These are phyloP conservation scores for Gaillardinia entomophila DNA, from an alignment of 805 yeast genomes.

Conservation along the genomic window DNA sequence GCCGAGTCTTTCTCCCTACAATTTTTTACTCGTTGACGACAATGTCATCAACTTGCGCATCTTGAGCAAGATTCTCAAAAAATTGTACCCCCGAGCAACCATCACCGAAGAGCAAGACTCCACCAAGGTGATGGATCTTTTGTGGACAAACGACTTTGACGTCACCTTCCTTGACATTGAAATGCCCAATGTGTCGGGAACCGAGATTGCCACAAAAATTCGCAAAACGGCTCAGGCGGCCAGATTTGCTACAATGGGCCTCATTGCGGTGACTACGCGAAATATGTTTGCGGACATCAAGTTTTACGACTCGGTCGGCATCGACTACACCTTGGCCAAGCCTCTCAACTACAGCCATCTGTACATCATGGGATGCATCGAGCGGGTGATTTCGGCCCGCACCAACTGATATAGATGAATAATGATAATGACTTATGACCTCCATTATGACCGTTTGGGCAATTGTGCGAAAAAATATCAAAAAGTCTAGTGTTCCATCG, in stretches of 20 bases:
- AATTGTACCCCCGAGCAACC: conserved; percentile 27
- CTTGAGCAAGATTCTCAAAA: conserved; percentile 22
- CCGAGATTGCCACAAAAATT: conserved; percentile 24
- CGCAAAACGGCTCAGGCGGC: conserved; percentile 2
- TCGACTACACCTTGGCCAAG: conserved; percentile 36
- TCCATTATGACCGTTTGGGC: no score
- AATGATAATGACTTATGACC: no score
- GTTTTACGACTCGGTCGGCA: conserved; percentile 27
- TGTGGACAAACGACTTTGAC: conserved; percentile 16
- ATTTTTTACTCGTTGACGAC: conserved; percentile 34
- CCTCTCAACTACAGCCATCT: conserved; percentile 23
- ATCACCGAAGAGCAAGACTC: conserved; percentile 25
- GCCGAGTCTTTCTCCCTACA: no score
- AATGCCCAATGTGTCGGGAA: conserved; percentile 38
- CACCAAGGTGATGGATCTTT: conserved; percentile 16
- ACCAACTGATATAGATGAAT: no score
- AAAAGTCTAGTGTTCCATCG: no score
- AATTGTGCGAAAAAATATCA: no score
- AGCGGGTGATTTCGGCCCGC: conserved; percentile 7
- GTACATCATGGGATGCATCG: conserved; percentile 13
- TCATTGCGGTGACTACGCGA: conserved; percentile 39
- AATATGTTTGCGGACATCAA: conserved; percentile 20
- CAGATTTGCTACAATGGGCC: conserved; percentile 15
- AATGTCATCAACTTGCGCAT: conserved; percentile 36
- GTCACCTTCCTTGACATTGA: conserved; percentile 39